A percentile compares a stretch with the other conserved stretches of the same genome.
Conservation (phyloP, 2,329 filamentous ascomycete genomes). For the Hymenotorrendiella dingleyae region DNA sequence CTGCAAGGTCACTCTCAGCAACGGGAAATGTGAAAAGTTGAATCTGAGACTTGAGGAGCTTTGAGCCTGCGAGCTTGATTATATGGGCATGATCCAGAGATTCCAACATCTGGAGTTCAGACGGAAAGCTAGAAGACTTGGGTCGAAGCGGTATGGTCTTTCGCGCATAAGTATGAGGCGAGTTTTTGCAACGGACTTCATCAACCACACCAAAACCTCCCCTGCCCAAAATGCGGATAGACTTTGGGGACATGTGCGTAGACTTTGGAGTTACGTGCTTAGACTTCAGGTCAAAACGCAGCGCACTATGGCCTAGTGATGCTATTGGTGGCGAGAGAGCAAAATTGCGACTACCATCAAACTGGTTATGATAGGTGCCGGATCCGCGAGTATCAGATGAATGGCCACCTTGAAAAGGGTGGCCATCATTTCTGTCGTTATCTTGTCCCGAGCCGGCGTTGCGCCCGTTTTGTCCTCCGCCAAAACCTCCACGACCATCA, state of each 20-base stretch:
- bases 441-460: no score
- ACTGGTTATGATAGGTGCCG: background rate
- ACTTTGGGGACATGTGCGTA: no score
- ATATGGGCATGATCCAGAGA: background rate
- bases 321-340: no score
- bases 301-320: no score
- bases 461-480: no score
- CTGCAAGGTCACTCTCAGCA: background rate
- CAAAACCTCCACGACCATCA: no score
- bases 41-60: no score
- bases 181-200: background rate
- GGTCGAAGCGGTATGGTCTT: background rate
- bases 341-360: no score
- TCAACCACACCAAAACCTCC: background rate
- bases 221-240: background rate
- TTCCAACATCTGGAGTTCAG: background rate
- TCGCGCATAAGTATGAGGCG: background rate
- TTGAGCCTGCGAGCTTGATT: background rate
- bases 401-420: background rate
- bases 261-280: no score
- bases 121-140: background rate
- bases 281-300: no score
- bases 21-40: background rate
- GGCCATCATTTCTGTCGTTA: background rate
- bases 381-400: background rate